Conservation (phyloP, 768 basidiomycete species). For the Gloeophyllum trabeum region DNA sequence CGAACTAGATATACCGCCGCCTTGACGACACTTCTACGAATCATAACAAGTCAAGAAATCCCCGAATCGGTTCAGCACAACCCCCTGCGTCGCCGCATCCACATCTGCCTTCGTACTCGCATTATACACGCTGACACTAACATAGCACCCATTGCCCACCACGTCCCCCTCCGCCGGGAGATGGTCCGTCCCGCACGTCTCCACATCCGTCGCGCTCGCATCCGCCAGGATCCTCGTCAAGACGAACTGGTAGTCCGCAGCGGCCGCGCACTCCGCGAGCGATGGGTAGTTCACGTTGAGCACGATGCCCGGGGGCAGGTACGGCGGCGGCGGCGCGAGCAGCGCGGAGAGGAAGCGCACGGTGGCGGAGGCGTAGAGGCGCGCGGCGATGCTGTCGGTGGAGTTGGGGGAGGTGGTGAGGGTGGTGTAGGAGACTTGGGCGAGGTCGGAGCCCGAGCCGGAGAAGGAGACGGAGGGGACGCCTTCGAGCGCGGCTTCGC, state of each 20-base stretch:
- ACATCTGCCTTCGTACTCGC: conserved; percentile 21
- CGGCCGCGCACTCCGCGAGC: conserved; percentile 21
- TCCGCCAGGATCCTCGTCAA: conserved; percentile 27
- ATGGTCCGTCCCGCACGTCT: conserved; percentile 29
- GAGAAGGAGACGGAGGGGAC: conserved; percentile 20
- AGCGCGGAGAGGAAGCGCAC: conserved; percentile 10
- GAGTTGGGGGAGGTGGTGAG: conserved; percentile 10
- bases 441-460: conserved; percentile 8
- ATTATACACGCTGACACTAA: conserved; percentile 26
- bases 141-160: conserved; percentile 28
- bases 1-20: too few relatives aligned
- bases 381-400: conserved; percentile 4
- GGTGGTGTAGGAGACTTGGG: conserved; percentile 17
- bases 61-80: conserved; percentile 10
- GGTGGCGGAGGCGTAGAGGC: conserved; percentile 11
- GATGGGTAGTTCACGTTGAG: conserved; percentile 43
- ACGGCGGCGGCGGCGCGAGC: conserved; percentile 13
- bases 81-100: conserved; percentile 16
- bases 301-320: conserved; percentile 28
- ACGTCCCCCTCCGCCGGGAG: conserved; percentile 32
- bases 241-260: conserved; percentile 29
- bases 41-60: background rate
- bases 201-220: conserved; percentile 25
- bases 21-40: too few relatives aligned
- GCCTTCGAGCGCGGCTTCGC: conserved; percentile 15